A percentile compares a stretch with the other conserved stretches of the same genome.
Evolutionary conservation across 352 stramenopile genomes (phyloP).

Genomic region (Globisporangium megalacanthum): DNA sequence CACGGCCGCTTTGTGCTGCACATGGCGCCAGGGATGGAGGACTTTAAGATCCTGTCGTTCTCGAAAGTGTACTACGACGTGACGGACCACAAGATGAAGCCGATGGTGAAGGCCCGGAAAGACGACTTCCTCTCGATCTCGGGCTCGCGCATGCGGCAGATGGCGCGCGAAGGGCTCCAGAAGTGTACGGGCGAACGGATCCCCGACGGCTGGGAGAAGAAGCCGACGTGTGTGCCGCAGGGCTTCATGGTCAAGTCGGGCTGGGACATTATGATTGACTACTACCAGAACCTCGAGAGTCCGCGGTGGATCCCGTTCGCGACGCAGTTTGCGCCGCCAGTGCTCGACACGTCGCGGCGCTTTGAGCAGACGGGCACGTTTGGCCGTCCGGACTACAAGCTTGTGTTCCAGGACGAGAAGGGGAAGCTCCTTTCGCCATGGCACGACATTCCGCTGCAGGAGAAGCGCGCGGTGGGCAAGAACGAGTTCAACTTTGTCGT

Average conservation of each 20-base stretch:
- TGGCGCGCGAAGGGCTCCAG: slow-evolving; percentile 92
- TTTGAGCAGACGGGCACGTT: slow-evolving; percentile 65
- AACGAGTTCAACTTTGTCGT: slow-evolving; percentile 94
- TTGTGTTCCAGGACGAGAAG: slow-evolving; percentile 65
- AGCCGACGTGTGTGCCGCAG: slow-evolving; percentile 92
- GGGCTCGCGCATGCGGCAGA: slow-evolving; percentile 95
- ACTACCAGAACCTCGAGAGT: slow-evolving; percentile 96
- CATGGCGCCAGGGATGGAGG: slow-evolving; percentile 94
- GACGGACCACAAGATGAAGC: slow-evolving; percentile 97
- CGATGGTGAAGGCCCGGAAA: slow-evolving; percentile 87
- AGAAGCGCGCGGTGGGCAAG: slow-evolving; percentile 45
- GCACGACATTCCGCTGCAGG: slow-evolving; percentile 95
- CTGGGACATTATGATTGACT: slow-evolving; percentile 98
- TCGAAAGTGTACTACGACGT: slow-evolving; percentile 98
- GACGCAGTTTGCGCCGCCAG: slow-evolving; percentile 55
- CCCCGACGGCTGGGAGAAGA: slow-evolving; percentile 63
- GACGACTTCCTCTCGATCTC: slow-evolving; percentile 98
- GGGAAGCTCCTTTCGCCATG: slow-evolving; percentile 91
- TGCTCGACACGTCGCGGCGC: slow-evolving; percentile 33
- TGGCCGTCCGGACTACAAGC: slow-evolving; percentile 70
- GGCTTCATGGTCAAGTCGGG: slow-evolving; percentile 98
- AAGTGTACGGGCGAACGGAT: slow-evolving; percentile 83
- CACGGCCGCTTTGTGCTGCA: slow-evolving; percentile 96
- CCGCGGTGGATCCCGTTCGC: slow-evolving; percentile 73
- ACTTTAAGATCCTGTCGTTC: slow-evolving; percentile 94